Conservation (phyloP, 2,329 filamentous ascomycete species). For the Talaromyces sp. region DNA sequence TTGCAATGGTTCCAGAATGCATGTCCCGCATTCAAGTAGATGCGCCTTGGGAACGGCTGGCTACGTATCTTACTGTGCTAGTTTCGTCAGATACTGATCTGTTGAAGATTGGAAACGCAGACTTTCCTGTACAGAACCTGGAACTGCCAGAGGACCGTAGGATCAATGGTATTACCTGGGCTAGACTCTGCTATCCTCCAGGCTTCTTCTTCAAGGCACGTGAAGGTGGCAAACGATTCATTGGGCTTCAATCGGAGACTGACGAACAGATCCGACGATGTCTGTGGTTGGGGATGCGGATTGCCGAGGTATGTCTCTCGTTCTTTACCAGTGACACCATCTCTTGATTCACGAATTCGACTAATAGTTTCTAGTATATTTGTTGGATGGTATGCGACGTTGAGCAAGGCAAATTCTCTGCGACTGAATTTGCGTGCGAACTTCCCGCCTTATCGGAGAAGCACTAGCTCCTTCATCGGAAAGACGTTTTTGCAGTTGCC, state of each 20-base stretch:
- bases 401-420: slow-evolving; percentile 29
- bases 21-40: slow-evolving; percentile 41
- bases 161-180: slow-evolving; percentile 56
- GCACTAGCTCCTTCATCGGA: background rate
- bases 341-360: too few relatives aligned
- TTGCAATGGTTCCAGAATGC: slow-evolving; percentile 36
- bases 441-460: slow-evolving; percentile 22
- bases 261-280: slow-evolving; percentile 51
- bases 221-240: slow-evolving; percentile 54
- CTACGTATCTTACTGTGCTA: slow-evolving; percentile 54
- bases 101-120: slow-evolving; percentile 32
- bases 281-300: slow-evolving; percentile 46
- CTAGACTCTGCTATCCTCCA: slow-evolving; percentile 46
- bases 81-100: slow-evolving; percentile 37
- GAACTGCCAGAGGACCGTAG: slow-evolving; percentile 59
- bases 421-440: slow-evolving; percentile 31
- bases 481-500: too few relatives aligned
- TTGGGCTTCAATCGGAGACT: slow-evolving; percentile 51
- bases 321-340: background rate
- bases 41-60: slow-evolving; percentile 52
- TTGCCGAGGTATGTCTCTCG: slow-evolving; percentile 40
- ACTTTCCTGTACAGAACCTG: slow-evolving; percentile 43
- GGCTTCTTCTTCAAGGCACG: slow-evolving; percentile 51
- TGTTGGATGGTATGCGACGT: slow-evolving; percentile 40
- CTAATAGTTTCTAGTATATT: slow-evolving; percentile 26